These are phyloP conservation scores for Suhomyces ambrosiae DNA, from an alignment of 1,139 yeast species.

Conservation along the genomic window DNA sequence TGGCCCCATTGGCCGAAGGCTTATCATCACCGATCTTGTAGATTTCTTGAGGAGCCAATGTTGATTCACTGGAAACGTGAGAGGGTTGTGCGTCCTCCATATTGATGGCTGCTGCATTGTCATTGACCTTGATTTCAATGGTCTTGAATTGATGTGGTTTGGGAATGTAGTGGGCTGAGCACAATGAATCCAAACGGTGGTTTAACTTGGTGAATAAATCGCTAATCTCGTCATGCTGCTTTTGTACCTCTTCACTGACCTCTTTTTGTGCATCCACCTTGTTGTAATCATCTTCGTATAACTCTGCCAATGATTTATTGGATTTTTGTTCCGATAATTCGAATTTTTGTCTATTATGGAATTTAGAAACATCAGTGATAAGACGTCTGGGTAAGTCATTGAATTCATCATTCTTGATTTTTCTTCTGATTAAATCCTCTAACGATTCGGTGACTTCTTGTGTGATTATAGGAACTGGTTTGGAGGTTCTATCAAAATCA, in stretches of 20 bases:
- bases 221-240: constrained; percentile 77
- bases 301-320: constrained; percentile 83
- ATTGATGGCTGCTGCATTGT: constrained; percentile 61
- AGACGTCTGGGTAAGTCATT: constrained; percentile 82
- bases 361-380: constrained; percentile 62
- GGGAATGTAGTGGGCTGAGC: constrained; percentile 93
- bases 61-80: constrained; percentile 70
- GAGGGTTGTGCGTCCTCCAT: constrained; percentile 98
- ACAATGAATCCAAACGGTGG: constrained; percentile 79
- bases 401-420: constrained; percentile 74
- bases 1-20: constrained; percentile 44
- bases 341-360: constrained; percentile 49
- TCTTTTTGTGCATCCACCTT: constrained; percentile 45
- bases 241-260: constrained; percentile 61
- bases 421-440: constrained; percentile 84
- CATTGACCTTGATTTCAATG: constrained; percentile 71
- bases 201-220: constrained; percentile 63
- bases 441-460: constrained; percentile 81
- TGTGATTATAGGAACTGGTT: constrained; percentile 85
- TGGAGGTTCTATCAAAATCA: constrained; percentile 49
- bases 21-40: constrained; percentile 60
- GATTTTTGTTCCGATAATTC: constrained; percentile 88
- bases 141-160: constrained; percentile 77
- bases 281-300: constrained; percentile 84
- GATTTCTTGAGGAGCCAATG: constrained; percentile 96